phyloP scores from a whole-genome alignment of 164 flowering plant genomes.

The Chloranthus sessilifolius region DNA sequence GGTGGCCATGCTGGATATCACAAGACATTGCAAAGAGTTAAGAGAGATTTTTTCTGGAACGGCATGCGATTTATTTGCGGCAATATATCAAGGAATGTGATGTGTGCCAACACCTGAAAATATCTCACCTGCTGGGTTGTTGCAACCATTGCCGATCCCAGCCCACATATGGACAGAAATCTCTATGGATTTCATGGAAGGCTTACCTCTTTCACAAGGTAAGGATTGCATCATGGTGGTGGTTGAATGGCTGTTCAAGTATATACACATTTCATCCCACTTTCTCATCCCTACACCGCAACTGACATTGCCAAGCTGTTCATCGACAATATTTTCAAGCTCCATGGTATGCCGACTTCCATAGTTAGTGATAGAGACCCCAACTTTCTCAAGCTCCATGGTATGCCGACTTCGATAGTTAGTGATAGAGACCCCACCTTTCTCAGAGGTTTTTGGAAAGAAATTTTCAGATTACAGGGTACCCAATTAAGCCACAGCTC shows the following conservation, averaged over 20 bases:
- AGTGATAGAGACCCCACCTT: conserved; percentile 7
- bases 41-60: conserved; percentile 1
- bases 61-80: background rate
- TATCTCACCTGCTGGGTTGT: background rate
- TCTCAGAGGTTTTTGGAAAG: conserved; percentile 11
- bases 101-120: background rate
- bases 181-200: background rate
- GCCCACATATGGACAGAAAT: background rate
- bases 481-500: background rate
- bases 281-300: conserved; percentile 1
- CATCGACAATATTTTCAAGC: no score
- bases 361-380: conserved; percentile 1
- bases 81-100: background rate
- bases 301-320: background rate
- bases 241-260: background rate
- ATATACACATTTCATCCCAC: background rate
- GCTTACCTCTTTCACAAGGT: background rate
- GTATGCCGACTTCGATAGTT: conserved; percentile 10
- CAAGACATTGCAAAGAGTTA: background rate
- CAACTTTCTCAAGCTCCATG: conserved; percentile 7
- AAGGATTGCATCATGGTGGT: background rate
- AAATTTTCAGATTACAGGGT: background rate
- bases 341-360: no score
- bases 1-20: background rate
- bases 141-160: background rate